These are phyloP conservation scores for Funneliformis geosporum DNA, from an alignment of 192 early-diverging fungal genomes.

Conservation along the genomic window DNA sequence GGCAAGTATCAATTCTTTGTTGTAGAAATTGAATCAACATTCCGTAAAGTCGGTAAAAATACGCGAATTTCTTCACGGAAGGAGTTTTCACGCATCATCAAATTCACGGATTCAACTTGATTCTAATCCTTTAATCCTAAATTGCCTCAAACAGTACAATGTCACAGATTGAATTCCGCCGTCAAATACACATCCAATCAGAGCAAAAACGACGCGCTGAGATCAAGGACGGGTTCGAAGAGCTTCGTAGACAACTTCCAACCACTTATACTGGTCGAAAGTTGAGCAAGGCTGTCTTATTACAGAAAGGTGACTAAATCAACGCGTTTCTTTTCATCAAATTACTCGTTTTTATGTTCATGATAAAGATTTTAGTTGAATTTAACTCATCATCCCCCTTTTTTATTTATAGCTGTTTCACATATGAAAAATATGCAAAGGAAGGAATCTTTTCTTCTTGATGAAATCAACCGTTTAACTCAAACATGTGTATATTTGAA, in stretches of 20 bases:
- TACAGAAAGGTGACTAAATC: conserved; percentile 42
- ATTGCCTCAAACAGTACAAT: neutral
- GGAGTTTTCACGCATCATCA: neutral
- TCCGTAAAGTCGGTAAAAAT: neutral
- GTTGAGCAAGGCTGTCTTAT: conserved; percentile 47
- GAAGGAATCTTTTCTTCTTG: conserved; percentile 8
- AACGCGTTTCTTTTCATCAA: neutral
- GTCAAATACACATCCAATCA: conserved; percentile 51
- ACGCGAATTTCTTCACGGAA: neutral
- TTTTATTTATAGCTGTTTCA: conserved; percentile 40
- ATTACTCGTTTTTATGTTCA: too few species aligned
- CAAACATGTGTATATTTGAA: conserved; percentile 18
- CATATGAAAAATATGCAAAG: conserved; percentile 47
- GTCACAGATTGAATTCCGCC: conserved; percentile 42
- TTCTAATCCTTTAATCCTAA: neutral
- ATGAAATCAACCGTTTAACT: conserved; percentile 22
- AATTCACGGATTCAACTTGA: neutral
- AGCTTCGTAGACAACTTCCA: conserved; percentile 47
- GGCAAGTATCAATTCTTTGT: conserved; percentile 1
- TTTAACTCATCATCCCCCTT: too few species aligned
- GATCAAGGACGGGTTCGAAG: conserved; percentile 52
- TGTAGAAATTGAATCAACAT: too few species aligned
- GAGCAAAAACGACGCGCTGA: conserved; percentile 50
- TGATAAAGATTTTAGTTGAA: too few species aligned
- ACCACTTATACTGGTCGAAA: conserved; percentile 40